Conservation (phyloP, 345 rosid genomes). For the Melastoma malabathricum region DNA sequence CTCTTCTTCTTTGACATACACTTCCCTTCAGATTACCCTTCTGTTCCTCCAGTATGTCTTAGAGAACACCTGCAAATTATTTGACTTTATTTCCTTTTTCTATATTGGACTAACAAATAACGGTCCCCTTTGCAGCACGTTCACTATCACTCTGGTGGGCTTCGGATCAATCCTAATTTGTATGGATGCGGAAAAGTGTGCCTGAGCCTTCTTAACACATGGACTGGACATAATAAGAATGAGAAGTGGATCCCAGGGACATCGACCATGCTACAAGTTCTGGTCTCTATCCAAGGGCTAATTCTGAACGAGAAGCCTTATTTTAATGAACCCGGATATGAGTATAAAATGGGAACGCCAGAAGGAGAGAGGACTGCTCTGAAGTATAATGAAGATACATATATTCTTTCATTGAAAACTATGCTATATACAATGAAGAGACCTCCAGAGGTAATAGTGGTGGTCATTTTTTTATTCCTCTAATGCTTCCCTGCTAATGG, state of each 20-base stretch:
- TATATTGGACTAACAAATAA: constrained; percentile 6
- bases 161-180: constrained; percentile 79
- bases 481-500: background rate
- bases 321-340: constrained; percentile 85
- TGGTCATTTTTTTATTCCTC: background rate
- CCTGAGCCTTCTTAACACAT: constrained; percentile 86
- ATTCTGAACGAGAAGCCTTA: constrained; percentile 74
- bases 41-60: constrained; percentile 56
- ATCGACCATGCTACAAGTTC: constrained; percentile 80
- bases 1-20: constrained; percentile 79
- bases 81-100: background rate
- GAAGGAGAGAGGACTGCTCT: constrained; percentile 37
- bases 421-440: constrained; percentile 59
- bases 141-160: constrained; percentile 67
- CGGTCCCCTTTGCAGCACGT: constrained; percentile 37
- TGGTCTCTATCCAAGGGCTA: constrained; percentile 87
- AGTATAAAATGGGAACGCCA: constrained; percentile 21
- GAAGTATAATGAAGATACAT: constrained; percentile 51
- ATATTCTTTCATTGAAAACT: constrained; percentile 49
- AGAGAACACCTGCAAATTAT: constrained; percentile 2
- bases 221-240: constrained; percentile 47
- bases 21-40: constrained; percentile 71
- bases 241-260: constrained; percentile 78
- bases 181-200: constrained; percentile 72
- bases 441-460: constrained; percentile 62